A percentile compares a stretch with the other conserved stretches of the same genome.
Evolutionary conservation across 208 protist genomes (phyloP).

Genomic region (Perkinsela sp.): DNA sequence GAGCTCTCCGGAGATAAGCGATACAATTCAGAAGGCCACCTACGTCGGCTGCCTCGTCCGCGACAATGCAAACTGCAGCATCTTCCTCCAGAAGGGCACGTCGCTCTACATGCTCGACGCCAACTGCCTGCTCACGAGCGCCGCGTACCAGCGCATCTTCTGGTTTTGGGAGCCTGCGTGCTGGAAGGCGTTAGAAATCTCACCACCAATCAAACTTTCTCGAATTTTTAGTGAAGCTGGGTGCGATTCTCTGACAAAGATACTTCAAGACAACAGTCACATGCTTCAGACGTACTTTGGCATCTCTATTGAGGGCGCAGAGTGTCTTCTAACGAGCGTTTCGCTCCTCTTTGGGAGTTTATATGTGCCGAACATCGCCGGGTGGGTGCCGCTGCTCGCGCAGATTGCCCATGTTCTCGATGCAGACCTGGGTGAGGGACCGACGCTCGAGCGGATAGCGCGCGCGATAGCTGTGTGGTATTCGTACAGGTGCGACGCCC

Average conservation of each 20-base stretch:
- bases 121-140: constrained; percentile 16
- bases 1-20: background rate
- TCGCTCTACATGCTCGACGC: constrained; percentile 28
- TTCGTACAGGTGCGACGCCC: background rate
- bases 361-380: background rate
- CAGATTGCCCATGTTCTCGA: background rate
- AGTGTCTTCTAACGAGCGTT: background rate
- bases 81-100: constrained; percentile 37
- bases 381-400: background rate
- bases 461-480: background rate
- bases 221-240: background rate
- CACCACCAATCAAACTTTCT: background rate
- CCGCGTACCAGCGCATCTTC: constrained; percentile 44
- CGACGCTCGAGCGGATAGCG: background rate
- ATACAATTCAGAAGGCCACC: background rate
- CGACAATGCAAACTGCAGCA: constrained; percentile 4
- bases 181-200: background rate
- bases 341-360: background rate
- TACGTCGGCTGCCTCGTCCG: background rate
- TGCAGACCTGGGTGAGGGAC: background rate
- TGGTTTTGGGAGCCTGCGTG: constrained; percentile 13
- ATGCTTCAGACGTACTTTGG: background rate
- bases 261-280: background rate
- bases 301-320: background rate
- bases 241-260: background rate